Percentiles rank a stretch among this genome's conserved stretches.
These are phyloP conservation scores for Boletellus sp. DNA, from an alignment of 768 basidiomycete species.

Conservation along the genomic window DNA sequence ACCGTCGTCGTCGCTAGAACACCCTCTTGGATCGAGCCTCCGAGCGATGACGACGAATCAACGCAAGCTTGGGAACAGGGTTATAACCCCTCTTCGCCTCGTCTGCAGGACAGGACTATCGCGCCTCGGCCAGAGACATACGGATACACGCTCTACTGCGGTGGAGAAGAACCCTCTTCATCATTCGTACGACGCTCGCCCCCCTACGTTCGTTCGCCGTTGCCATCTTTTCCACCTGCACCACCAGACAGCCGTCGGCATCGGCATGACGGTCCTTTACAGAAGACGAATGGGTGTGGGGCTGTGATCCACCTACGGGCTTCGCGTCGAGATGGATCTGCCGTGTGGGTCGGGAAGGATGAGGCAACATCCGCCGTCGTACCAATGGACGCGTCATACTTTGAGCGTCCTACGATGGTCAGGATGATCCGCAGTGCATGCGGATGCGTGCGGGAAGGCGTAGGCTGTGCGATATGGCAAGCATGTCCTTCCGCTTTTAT, in stretches of 20 bases:
- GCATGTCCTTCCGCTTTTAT: slow-evolving; percentile 13
- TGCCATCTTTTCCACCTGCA: slow-evolving; percentile 34
- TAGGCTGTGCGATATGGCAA: slow-evolving; percentile 62
- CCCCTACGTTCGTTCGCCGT: slow-evolving; percentile 33
- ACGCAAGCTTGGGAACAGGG: slow-evolving; percentile 34
- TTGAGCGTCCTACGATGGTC: slow-evolving; percentile 46
- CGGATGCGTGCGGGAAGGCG: slow-evolving; percentile 63
- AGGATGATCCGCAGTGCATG: slow-evolving; percentile 55
- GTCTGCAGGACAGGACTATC: slow-evolving; percentile 16
- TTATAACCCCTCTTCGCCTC: slow-evolving; percentile 28
- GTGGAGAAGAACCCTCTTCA: slow-evolving; percentile 28
- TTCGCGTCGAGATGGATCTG: slow-evolving; percentile 46
- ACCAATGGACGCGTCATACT: slow-evolving; percentile 54
- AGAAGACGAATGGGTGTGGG: slow-evolving; percentile 56
- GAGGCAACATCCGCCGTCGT: slow-evolving; percentile 52
- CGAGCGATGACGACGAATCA: slow-evolving; percentile 32
- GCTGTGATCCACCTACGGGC: slow-evolving; percentile 56
- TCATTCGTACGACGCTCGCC: slow-evolving; percentile 5
- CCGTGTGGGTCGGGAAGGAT: slow-evolving; percentile 57
- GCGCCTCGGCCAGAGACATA: slow-evolving; percentile 18
- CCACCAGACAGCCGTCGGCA: slow-evolving; percentile 19
- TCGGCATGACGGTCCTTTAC: slow-evolving; percentile 1
- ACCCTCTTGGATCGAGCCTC: slow-evolving; percentile 34
- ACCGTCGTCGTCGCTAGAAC: slow-evolving; percentile 27
- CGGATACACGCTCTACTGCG: slow-evolving; percentile 42